Base-by-base conservation (phyloP, 768 basidiomycete species). In the Hysterangium stoloniferum region DNA sequence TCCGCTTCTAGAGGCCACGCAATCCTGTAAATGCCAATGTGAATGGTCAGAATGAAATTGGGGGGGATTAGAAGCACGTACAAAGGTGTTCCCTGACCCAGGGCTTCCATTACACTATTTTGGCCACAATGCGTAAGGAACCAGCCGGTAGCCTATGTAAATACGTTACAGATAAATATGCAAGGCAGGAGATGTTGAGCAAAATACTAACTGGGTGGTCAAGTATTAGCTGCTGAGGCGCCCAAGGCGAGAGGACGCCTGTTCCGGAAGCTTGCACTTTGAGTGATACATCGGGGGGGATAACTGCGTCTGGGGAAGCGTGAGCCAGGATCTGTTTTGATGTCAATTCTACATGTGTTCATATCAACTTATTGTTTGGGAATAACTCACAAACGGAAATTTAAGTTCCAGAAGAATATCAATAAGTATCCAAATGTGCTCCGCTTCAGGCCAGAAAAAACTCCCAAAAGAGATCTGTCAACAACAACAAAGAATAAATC, bases 1-100 rank as follows among this genome's bases (percentile, higher is more conserved):
- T 64, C 62, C 1, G 53, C 61, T 11, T 35, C 43, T 54, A 58
- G 57, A 2, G 62, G 62, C 62, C 62, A 62, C 31, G 56, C 57
- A 36, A 64, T 64, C 38, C 58, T 59, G 42, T 4, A 6, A 12
- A 36, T n/a, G n/a, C n/a, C n/a, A 8, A 12, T 19, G 19, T 2
- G 25, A 19, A 12, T 11, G n/a, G n/a, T 15, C 32, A 22, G 6
- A 24, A 1, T 25, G 38, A 5, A 41, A 32, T 19, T n/a, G n/a
- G n/a, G n/a, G n/a, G n/a, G n/a, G 25, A 34, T n/a, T n/a, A n/a
- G n/a, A n/a, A 2, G 22, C 33, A 12, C 59, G 15, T 31, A 56
- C 54, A 60, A 38, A 0, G 63, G 63, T 8, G 61, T 57, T 2
- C 60, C 61, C 3, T 54, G 46, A 8, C 19, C 32, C 28, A 64